Base-by-base conservation (phyloP, 2,329 filamentous ascomycete species). In the Pseudogymnoascus sp. region DNA sequence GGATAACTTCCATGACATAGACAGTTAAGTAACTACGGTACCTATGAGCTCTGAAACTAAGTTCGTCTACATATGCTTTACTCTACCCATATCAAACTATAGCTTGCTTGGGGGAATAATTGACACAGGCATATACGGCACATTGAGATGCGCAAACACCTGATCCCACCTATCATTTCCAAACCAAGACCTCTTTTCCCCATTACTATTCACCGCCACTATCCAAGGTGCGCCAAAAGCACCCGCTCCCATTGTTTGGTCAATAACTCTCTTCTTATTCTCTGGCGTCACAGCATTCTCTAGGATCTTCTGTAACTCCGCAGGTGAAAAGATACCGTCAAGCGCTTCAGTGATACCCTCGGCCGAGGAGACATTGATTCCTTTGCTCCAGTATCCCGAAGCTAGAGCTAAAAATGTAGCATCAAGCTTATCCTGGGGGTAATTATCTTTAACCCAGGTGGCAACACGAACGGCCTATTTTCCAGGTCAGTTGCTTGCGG, bases 81-180 rank as follows among this genome's bases (percentile, higher is more conserved):
- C 2, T 34, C 46, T 18, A 56, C n/a, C 28, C 14, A 36, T 56
- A 56, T 7, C 12, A 1, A 34, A 21, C 49, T 56, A 56, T 56
- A 56, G 2, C 14, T 60, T 60, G 36, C 43, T 61, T 18, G 43
- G 56, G n/a, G 59, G 6, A 14, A 65, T 40, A 25, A 66, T 63
- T 4, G 43, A 49, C n/a, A 66, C 64, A n/a, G 62, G 63, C n/a
- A 36, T 63, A 63, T 65, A 67, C 14, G 66, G 66, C 11, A 68
- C 66, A 1, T 60, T 49, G 31, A 68, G 60, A 64, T 66, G 65
- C 28, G 25, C 46, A 60, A 68, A 67, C 2, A 68, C 63, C 43
- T 68, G 66, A 62, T 68, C 66, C 66, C 66, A 68, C 21, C 66
- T 61, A 62, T 68, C 66, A 64, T 68, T 68, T 18, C 66, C 66